Conservation (phyloP, 768 basidiomycete species). For the Boletus tomentosulus region DNA sequence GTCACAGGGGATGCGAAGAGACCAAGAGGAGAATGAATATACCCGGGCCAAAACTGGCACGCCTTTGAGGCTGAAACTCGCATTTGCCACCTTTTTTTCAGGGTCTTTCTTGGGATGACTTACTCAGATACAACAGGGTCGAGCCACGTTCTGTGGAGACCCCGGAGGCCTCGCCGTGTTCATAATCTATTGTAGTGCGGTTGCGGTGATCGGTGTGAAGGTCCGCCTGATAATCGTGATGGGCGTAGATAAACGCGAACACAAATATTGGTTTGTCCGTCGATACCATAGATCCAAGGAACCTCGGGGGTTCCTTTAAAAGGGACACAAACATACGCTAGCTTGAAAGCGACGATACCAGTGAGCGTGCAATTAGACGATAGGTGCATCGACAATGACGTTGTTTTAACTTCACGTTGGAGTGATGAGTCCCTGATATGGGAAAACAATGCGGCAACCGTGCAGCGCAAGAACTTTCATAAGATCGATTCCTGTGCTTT, state of each 20-base stretch:
- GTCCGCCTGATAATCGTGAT: slow-evolving; percentile 7
- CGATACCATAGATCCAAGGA: neutral
- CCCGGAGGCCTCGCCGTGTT: slow-evolving; percentile 16
- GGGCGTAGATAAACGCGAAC: slow-evolving; percentile 5
- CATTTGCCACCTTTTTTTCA: neutral
- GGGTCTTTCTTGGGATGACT: neutral
- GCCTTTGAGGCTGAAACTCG: neutral
- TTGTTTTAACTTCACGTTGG: slow-evolving; percentile 16
- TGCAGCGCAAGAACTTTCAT: slow-evolving; percentile 11
- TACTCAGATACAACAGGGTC: slow-evolving; percentile 26
- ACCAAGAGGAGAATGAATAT: neutral
- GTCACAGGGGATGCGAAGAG: neutral
- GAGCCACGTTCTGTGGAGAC: slow-evolving; percentile 24
- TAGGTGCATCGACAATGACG: slow-evolving; percentile 13
- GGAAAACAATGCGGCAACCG: slow-evolving; percentile 24
- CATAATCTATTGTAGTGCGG: slow-evolving; percentile 11
- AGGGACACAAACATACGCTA: neutral
- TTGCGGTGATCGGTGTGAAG: slow-evolving; percentile 7
- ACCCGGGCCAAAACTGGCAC: neutral
- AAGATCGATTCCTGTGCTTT: slow-evolving; percentile 18
- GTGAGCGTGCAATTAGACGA: neutral
- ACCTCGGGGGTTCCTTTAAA: neutral
- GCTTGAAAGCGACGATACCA: neutral
- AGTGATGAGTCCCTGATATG: slow-evolving; percentile 13
- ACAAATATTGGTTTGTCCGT: neutral